Percentiles rank a stretch among this genome's conserved stretches.
phyloP scores from a whole-genome alignment of 192 early-diverging fungal species.

The Polychytrium aggregatum region DNA sequence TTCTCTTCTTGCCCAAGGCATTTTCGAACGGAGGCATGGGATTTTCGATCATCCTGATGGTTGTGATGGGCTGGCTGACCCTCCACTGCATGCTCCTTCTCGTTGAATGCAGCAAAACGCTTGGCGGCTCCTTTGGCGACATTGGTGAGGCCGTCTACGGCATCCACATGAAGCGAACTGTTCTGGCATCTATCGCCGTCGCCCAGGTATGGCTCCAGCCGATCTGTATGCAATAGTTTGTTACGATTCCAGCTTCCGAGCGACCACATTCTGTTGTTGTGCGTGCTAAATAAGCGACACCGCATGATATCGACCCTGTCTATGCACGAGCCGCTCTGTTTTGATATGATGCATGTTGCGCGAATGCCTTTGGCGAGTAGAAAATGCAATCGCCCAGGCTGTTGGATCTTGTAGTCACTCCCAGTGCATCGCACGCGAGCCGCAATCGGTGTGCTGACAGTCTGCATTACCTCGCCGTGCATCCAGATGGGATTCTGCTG shows the following conservation, averaged over 20 bases:
- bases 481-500: slow-evolving; percentile 81
- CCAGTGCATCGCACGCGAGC: too few relatives aligned
- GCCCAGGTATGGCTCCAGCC: slow-evolving; percentile 28
- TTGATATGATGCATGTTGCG: too few relatives aligned
- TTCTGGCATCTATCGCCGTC: slow-evolving; percentile 36
- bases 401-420: too few relatives aligned
- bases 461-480: neutral
- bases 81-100: slow-evolving; percentile 44
- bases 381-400: too few relatives aligned
- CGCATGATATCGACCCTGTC: too few relatives aligned
- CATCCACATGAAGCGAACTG: slow-evolving; percentile 21
- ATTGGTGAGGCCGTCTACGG: slow-evolving; percentile 42
- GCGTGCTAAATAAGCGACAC: too few relatives aligned
- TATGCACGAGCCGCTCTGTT: too few relatives aligned
- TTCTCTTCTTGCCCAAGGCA: slow-evolving; percentile 50
- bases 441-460: neutral
- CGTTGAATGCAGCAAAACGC: slow-evolving; percentile 26
- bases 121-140: slow-evolving; percentile 45
- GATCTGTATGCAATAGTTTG: too few relatives aligned
- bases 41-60: slow-evolving; percentile 29
- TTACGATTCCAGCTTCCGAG: too few relatives aligned
- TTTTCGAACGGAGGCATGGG: slow-evolving; percentile 42
- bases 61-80: slow-evolving; percentile 35
- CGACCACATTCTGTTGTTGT: too few relatives aligned
- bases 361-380: too few relatives aligned